Evolutionary conservation across 768 basidiomycete genomes (phyloP).

Genomic region (Scleroderma bovista): DNA sequence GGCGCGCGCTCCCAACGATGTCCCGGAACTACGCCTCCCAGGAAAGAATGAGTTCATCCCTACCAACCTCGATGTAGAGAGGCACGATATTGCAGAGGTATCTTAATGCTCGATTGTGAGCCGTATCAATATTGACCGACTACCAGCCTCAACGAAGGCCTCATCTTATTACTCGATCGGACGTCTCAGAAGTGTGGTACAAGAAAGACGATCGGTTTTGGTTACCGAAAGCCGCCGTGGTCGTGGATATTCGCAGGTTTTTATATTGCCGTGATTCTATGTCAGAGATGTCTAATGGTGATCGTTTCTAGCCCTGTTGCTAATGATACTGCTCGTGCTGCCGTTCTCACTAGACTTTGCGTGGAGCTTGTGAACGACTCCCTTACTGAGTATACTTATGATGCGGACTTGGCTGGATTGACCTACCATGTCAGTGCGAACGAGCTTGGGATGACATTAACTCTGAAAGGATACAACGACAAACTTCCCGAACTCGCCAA

Average conservation of each 20-base stretch:
- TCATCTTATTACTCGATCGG: conserved; percentile 65
- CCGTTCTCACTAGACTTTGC: conserved; percentile 75
- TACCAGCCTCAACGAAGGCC: conserved; percentile 70
- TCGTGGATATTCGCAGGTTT: conserved; percentile 74
- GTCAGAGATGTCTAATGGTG: neutral
- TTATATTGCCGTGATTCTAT: conserved; percentile 4
- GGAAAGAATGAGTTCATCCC: conserved; percentile 90
- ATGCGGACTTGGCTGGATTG: conserved; percentile 88
- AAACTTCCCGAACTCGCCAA: conserved; percentile 73
- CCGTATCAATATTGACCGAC: neutral
- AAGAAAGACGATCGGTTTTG: conserved; percentile 98
- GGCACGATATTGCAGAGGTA: conserved; percentile 61
- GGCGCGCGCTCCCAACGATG: conserved; percentile 61
- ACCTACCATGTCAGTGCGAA: conserved; percentile 61
- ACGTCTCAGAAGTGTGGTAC: conserved; percentile 79
- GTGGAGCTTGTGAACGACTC: conserved; percentile 84
- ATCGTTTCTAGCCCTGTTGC: conserved; percentile 43
- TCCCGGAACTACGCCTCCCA: conserved; percentile 72
- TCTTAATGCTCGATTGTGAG: conserved; percentile 5
- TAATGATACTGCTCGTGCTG: conserved; percentile 57
- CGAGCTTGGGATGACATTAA: conserved; percentile 60
- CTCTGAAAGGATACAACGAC: conserved; percentile 85
- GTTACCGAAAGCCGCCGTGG: conserved; percentile 81
- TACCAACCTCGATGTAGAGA: conserved; percentile 76
- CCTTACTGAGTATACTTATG: conserved; percentile 86